Conservation (phyloP, 2,329 filamentous ascomycete species). For the Leptodontidium sp. region DNA sequence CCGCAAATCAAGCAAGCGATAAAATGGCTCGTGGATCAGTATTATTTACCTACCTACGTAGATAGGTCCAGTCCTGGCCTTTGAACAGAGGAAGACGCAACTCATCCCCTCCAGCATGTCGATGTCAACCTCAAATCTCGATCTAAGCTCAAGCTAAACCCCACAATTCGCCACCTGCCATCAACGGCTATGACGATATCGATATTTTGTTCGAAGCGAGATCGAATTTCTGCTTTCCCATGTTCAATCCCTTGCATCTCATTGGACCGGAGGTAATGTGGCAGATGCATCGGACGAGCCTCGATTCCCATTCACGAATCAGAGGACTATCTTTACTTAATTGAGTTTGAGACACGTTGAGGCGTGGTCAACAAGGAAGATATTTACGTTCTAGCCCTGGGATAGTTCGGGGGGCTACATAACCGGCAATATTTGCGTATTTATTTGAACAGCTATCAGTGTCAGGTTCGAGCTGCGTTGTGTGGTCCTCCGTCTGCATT, state of each 20-base stretch:
- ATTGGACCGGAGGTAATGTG: not conserved
- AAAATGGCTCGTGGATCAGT: too few relatives aligned
- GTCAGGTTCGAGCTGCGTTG: not conserved
- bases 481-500: not conserved
- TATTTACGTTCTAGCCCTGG: not conserved
- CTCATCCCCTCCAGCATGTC: not conserved
- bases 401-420: not conserved
- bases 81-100: too few relatives aligned
- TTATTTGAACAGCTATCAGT: not conserved
- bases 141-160: constrained; percentile 9
- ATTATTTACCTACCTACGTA: too few relatives aligned
- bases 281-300: constrained; percentile 1
- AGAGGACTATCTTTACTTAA: not conserved
- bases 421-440: not conserved
- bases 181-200: constrained; percentile 17
- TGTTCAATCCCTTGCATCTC: not conserved
- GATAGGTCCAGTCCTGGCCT: too few relatives aligned
- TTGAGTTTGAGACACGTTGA: not conserved
- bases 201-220: not conserved
- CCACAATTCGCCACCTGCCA: constrained; percentile 2
- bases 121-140: not conserved
- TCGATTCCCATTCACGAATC: not conserved
- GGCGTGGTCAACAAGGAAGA: not conserved
- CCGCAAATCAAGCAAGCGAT: too few relatives aligned
- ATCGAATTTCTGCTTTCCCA: constrained; percentile 9